A percentile compares a stretch with the other conserved stretches of the same genome.
phyloP scores from a whole-genome alignment of 2,329 filamentous ascomycete species.

The Aspergillus felis region DNA sequence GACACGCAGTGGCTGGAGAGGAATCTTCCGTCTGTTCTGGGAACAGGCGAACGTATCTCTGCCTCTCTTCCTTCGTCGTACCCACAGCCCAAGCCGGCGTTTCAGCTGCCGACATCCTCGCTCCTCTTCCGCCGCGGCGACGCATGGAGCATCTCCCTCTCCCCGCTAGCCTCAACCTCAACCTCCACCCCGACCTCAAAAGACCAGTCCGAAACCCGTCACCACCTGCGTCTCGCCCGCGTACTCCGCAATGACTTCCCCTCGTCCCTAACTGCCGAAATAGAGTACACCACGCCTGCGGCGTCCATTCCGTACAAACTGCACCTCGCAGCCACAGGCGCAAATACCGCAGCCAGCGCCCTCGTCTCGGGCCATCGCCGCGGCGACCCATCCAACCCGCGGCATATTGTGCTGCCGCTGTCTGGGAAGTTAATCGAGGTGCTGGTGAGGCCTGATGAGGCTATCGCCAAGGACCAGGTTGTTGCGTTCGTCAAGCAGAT shows the following conservation, averaged over 20 bases:
- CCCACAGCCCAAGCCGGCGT: background rate
- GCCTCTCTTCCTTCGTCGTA: constrained; percentile 11
- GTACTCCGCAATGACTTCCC: constrained; percentile 61
- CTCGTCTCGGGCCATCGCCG: constrained; percentile 42
- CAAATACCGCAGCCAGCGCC: constrained; percentile 35
- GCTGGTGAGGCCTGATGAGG: constrained; percentile 51
- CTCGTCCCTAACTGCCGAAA: constrained; percentile 49
- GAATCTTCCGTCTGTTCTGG: constrained; percentile 42
- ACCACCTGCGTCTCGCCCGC: constrained; percentile 53
- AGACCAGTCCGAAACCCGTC: constrained; percentile 26
- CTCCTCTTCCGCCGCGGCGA: constrained; percentile 56
- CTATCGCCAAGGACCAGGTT: constrained; percentile 48
- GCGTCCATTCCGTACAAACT: constrained; percentile 43
- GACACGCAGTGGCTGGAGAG: constrained; percentile 58
- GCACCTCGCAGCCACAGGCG: constrained; percentile 44
- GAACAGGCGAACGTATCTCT: constrained; percentile 28
- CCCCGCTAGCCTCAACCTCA: constrained; percentile 22
- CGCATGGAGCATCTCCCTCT: constrained; percentile 53
- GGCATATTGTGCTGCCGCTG: constrained; percentile 55
- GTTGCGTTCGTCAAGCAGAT: constrained; percentile 61
- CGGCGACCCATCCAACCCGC: constrained; percentile 47
- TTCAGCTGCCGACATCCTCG: constrained; percentile 12
- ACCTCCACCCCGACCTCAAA: background rate
- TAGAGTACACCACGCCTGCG: constrained; percentile 45
- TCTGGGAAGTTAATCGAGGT: constrained; percentile 59